Evolutionary conservation across 345 rosid species (phyloP).

Genomic region (Linum trigynum): DNA sequence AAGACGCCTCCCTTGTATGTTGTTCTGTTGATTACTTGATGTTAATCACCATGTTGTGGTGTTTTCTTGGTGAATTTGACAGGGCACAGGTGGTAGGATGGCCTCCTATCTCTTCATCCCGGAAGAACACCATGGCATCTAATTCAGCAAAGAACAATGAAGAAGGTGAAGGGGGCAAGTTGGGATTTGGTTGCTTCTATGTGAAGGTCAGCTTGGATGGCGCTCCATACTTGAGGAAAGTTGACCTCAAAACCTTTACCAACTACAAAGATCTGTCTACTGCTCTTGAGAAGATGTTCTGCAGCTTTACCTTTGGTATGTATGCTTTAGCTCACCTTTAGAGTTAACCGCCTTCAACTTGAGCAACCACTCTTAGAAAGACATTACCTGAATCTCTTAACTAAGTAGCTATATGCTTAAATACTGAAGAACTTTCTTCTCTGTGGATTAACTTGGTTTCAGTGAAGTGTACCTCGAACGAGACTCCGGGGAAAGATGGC

Average conservation of each 20-base stretch:
- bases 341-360: too few relatives aligned
- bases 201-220: too few relatives aligned
- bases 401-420: too few relatives aligned
- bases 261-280: too few relatives aligned
- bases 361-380: too few relatives aligned
- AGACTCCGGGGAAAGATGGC: constrained; percentile 33
- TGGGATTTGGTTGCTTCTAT: constrained; percentile 21
- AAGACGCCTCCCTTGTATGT: too few relatives aligned
- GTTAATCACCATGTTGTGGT: not conserved
- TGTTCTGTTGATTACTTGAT: too few relatives aligned
- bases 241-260: too few relatives aligned
- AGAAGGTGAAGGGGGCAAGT: constrained; percentile 29
- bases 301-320: constrained; percentile 55
- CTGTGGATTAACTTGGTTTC: constrained; percentile 14
- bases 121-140: constrained; percentile 26
- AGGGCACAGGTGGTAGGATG: constrained; percentile 39
- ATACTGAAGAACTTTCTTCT: too few relatives aligned
- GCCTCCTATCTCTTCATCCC: constrained; percentile 30
- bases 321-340: constrained; percentile 13
- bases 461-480: constrained; percentile 42
- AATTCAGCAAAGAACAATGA: constrained; percentile 33
- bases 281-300: too few relatives aligned
- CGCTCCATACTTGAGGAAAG: too few relatives aligned
- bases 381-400: too few relatives aligned
- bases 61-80: constrained; percentile 9